A percentile compares a stretch with the other conserved stretches of the same genome.
Conservation (phyloP, 2,329 filamentous ascomycete genomes). For the Exophiala lecanii-corni region DNA sequence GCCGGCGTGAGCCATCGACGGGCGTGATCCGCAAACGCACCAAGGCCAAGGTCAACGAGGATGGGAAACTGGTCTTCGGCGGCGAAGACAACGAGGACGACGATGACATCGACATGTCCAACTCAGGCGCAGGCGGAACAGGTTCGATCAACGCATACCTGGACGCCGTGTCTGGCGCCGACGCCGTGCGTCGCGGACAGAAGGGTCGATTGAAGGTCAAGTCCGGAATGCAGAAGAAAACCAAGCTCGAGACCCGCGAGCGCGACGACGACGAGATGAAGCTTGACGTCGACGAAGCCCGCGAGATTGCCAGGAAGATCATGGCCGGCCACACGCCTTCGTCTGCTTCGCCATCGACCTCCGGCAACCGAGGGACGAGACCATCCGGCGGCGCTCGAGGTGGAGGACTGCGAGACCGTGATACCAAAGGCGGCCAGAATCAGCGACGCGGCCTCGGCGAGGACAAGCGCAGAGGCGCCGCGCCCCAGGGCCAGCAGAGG, state of each 20-base stretch:
- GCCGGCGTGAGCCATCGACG: conserved; percentile 35
- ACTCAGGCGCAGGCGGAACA: conserved; percentile 27
- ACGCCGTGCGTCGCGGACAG: conserved; percentile 54
- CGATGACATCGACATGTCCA: conserved; percentile 42
- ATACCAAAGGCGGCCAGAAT: conserved; percentile 6
- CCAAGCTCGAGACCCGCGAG: conserved; percentile 27
- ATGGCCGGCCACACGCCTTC: conserved; percentile 10
- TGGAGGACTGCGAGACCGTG: conserved; percentile 1
- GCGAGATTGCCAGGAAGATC: conserved; percentile 29
- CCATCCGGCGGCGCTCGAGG: not conserved
- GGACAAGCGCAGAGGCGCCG: no score
- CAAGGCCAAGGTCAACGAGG: conserved; percentile 39
- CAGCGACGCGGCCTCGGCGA: conserved; percentile 23
- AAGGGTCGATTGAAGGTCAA: conserved; percentile 59
- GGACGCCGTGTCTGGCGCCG: conserved; percentile 55
- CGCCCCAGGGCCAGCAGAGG: conserved; percentile 2
- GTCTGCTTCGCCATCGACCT: not conserved
- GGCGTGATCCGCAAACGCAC: conserved; percentile 35
- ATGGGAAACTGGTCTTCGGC: conserved; percentile 43
- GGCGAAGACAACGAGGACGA: conserved; percentile 31
- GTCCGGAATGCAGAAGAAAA: conserved; percentile 36
- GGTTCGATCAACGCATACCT: conserved; percentile 56
- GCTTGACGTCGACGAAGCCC: conserved; percentile 46
- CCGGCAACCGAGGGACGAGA: conserved; percentile 10
- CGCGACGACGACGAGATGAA: conserved; percentile 38